A percentile compares a stretch with the other conserved stretches of the same genome.
Evolutionary conservation across 305 asterid species (phyloP).

Genomic region (Rubia peregrina): DNA sequence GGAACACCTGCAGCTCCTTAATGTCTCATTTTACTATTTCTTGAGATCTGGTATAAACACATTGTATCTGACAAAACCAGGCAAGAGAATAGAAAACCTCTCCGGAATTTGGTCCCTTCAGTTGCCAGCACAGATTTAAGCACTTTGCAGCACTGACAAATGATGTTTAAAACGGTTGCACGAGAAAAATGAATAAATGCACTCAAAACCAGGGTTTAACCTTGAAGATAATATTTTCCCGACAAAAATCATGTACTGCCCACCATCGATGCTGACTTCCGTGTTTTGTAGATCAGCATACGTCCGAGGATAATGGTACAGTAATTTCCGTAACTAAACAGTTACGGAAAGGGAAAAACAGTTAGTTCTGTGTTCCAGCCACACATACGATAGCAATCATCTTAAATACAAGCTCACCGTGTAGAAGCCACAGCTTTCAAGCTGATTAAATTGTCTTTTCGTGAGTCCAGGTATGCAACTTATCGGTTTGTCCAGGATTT

Average conservation of each 20-base stretch:
- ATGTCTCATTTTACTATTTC: neutral
- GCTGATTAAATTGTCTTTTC: constrained; percentile 52
- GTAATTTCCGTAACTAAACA: constrained; percentile 76
- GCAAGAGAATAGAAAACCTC: neutral
- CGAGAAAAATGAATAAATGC: neutral
- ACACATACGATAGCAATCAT: constrained; percentile 6
- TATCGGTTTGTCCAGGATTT: constrained; percentile 59
- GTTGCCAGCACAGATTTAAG: neutral
- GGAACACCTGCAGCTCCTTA: neutral
- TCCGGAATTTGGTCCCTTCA: neutral
- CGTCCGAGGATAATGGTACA: constrained; percentile 92
- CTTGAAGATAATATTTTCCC: constrained; percentile 79
- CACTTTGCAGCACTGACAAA: neutral
- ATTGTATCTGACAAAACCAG: neutral
- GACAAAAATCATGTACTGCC: constrained; percentile 77
- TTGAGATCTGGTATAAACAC: neutral
- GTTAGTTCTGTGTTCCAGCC: constrained; percentile 25
- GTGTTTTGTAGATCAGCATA: constrained; percentile 90
- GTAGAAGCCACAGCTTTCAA: constrained; percentile 73
- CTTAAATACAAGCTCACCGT: constrained; percentile 45
- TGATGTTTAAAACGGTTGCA: neutral
- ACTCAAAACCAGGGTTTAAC: constrained; percentile 24
- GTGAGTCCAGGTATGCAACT: constrained; percentile 56
- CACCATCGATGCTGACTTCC: constrained; percentile 73
- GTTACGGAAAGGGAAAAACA: constrained; percentile 19